Conservation (phyloP, 192 early-diverging fungal species). For the Umbelopsis sp. region DNA sequence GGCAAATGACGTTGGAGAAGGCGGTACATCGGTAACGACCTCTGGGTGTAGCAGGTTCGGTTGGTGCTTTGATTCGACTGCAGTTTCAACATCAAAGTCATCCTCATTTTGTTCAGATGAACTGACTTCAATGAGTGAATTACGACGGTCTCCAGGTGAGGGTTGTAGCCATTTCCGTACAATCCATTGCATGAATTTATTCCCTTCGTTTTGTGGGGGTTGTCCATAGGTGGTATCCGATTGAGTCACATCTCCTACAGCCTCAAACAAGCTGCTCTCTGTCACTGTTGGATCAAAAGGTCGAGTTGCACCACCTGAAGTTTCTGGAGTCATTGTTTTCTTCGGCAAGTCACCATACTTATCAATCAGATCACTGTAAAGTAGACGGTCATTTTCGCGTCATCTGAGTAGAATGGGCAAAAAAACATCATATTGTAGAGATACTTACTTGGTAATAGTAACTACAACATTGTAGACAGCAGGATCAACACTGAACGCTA, state of each 20-base stretch:
- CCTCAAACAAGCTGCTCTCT: background rate
- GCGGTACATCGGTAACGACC: background rate
- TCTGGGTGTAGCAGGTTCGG: background rate
- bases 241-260: background rate
- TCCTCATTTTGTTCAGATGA: background rate
- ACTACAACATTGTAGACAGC: background rate
- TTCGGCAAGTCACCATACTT: constrained; percentile 1
- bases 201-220: background rate
- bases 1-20: background rate
- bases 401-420: background rate
- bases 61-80: background rate
- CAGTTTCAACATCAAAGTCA: no score
- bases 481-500: constrained; percentile 23
- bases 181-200: background rate
- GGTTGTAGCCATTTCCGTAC: constrained; percentile 3
- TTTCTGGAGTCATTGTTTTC: background rate
- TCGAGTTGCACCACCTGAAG: background rate
- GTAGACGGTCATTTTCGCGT: background rate
- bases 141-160: background rate
- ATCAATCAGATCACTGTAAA: background rate
- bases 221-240: background rate
- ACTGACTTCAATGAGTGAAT: background rate
- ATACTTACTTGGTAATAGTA: constrained; percentile 4
- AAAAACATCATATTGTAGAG: background rate
- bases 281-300: background rate